Conservation (phyloP, 2,329 filamentous ascomycete species). For the Atkinsonella hypoxylon region DNA sequence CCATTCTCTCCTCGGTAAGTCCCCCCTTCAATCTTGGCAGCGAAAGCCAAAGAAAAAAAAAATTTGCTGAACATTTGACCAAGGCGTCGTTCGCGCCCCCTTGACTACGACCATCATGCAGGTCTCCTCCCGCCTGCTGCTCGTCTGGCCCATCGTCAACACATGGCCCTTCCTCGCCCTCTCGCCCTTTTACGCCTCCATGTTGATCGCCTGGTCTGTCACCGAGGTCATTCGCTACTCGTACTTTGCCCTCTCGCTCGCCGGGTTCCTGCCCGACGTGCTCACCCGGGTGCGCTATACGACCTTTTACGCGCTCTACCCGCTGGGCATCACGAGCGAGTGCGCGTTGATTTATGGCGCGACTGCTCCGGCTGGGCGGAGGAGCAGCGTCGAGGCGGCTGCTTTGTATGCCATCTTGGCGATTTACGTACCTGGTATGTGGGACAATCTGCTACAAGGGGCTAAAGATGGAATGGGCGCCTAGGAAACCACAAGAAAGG, state of each 20-base stretch:
- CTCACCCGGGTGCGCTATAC: constrained; percentile 83
- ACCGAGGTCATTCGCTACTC: constrained; percentile 91
- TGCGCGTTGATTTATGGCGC: constrained; percentile 66
- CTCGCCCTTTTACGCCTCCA: constrained; percentile 54
- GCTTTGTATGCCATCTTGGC: constrained; percentile 53
- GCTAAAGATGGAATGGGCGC: too few species aligned
- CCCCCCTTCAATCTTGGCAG: too few species aligned
- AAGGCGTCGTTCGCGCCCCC: constrained; percentile 76
- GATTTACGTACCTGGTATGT: constrained; percentile 70
- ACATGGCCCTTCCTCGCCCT: constrained; percentile 56
- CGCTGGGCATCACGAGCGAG: constrained; percentile 82
- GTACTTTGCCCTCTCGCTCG: constrained; percentile 72
- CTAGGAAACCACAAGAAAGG: too few species aligned
- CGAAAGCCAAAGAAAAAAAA: too few species aligned
- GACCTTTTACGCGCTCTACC: constrained; percentile 87
- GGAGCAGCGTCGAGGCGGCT: constrained; percentile 40
- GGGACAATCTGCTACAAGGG: too few species aligned
- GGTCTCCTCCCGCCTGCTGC: constrained; percentile 72
- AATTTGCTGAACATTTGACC: too few species aligned
- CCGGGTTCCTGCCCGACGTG: constrained; percentile 45
- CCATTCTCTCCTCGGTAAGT: constrained; percentile 64
- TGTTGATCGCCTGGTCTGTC: constrained; percentile 78
- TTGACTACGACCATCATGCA: constrained; percentile 81
- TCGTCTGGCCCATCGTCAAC: constrained; percentile 77
- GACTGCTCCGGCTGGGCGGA: constrained; percentile 40